These are phyloP conservation scores for Monosporascus sp. DNA, from an alignment of 2,329 filamentous ascomycete species.

Conservation along the genomic window DNA sequence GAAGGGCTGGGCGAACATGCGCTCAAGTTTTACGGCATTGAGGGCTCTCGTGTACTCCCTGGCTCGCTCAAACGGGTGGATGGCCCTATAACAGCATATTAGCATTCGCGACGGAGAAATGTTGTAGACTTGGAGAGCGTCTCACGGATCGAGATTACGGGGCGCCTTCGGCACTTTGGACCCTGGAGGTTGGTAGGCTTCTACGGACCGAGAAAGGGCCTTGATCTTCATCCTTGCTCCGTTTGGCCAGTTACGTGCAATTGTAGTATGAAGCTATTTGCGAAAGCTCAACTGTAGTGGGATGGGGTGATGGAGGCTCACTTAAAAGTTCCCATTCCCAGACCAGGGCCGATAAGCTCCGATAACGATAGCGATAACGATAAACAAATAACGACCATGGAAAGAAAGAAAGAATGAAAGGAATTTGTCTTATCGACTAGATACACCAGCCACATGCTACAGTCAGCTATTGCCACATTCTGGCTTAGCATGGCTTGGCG, in stretches of 20 bases:
- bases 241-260: background rate
- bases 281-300: background rate
- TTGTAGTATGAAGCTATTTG: too few relatives aligned
- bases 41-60: constrained; percentile 41
- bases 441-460: too few relatives aligned
- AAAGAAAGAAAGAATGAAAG: too few relatives aligned
- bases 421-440: too few relatives aligned
- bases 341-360: background rate
- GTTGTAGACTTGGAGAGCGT: background rate
- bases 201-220: constrained; percentile 60
- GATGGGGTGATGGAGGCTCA: background rate
- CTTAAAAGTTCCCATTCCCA: background rate
- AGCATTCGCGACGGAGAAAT: constrained; percentile 1
- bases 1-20: constrained; percentile 77
- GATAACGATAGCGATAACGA: background rate
- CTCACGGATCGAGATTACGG: constrained; percentile 41
- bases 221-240: constrained; percentile 46
- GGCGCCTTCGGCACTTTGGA: constrained; percentile 60
- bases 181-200: constrained; percentile 61
- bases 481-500: background rate
- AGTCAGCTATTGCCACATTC: too few relatives aligned
- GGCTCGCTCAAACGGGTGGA: constrained; percentile 87
- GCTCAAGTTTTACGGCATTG: constrained; percentile 84
- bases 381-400: too few relatives aligned
- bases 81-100: constrained; percentile 42